Evolutionary conservation across 2,329 filamentous ascomycete genomes (phyloP), one percentile per base, ranked within the genome.

Genomic region (Periconia sp.): DNA sequence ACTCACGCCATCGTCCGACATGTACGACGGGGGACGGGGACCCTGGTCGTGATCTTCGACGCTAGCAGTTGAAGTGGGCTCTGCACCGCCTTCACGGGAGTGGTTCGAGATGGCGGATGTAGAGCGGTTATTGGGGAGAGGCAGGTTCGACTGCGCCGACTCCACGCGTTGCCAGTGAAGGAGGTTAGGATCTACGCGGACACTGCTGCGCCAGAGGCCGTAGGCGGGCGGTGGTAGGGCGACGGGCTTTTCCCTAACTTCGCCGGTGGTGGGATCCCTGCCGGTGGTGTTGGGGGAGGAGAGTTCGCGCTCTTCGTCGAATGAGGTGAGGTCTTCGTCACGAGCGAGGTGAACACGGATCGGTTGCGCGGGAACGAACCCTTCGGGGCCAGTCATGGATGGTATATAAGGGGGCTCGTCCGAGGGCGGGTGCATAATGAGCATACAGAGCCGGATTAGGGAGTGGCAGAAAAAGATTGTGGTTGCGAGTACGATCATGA

Each of bases 391-490:
- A 42, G 79, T 75, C 62, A 83, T 80, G 43, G 81, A 77, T 13
- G 77, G 78, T 48, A 79, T 71, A 37, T 58, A 65, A 20, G 68
- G 71, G 2, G 65, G 40, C 46, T 52, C 43, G 37, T 62, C 55
- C 43, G 49, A 23, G 2, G 60, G 60, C 5, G 79, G 79, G 35
- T 80, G 81, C 50, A 86, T 74, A 14, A 88, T 73, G 45, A 89
- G 73, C 74, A 95, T 82, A 72, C 84, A 87, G 3, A 95, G 80
- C 17, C 89, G 85, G 53, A 94, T 83, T 15, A 94, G 76, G 41
- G 86, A 85, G 73, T 95, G 90, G 65, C 85, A 88, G 79, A 96
- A 94, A 74, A 95, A 85, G 60, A 93, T 84, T 1, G 88, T 86
- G 33, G 87, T 82, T 49, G 87, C 78, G 48, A 95, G 76, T 53